Evolutionary conservation across 2,329 filamentous ascomycete genomes (phyloP).

Genomic region (Phaeophleospora eucalypticola): DNA sequence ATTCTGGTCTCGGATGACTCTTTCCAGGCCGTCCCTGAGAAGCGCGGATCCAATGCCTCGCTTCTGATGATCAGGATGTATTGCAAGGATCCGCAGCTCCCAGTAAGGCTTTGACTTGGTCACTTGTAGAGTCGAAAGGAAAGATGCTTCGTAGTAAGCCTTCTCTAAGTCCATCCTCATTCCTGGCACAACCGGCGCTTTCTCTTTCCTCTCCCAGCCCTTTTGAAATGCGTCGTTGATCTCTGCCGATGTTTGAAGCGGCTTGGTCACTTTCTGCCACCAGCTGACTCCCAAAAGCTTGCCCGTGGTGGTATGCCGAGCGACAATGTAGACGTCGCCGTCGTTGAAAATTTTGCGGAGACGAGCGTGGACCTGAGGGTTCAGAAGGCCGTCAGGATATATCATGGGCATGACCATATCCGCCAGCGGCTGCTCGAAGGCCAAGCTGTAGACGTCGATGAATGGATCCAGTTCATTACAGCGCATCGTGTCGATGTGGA

Average conservation of each 20-base stretch:
- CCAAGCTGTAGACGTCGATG: conserved; percentile 9
- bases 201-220: conserved; percentile 6
- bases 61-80: conserved; percentile 35
- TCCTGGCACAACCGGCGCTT: conserved; percentile 7
- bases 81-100: conserved; percentile 22
- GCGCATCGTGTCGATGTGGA: conserved; percentile 8
- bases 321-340: conserved; percentile 7
- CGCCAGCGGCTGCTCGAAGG: conserved; percentile 8
- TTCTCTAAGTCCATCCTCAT: conserved; percentile 11
- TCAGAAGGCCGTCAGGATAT: conserved; percentile 10
- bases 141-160: conserved; percentile 6
- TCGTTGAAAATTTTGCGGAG: conserved; percentile 3
- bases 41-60: conserved; percentile 35
- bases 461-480: conserved; percentile 10
- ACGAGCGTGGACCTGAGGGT: conserved; percentile 4
- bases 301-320: conserved; percentile 8
- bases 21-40: conserved; percentile 34
- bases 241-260: conserved; percentile 4
- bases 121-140: background rate
- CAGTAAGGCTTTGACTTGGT: conserved; percentile 8
- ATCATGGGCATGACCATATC: conserved; percentile 13
- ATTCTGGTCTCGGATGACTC: conserved; percentile 35
- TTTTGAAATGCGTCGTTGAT: conserved; percentile 8
- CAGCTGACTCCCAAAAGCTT: conserved; percentile 10
- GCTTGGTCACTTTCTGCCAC: conserved; percentile 5